These are phyloP conservation scores for Dendrocalamus sinicus DNA, from an alignment of 176 grass and related monocot species.

Conservation along the genomic window DNA sequence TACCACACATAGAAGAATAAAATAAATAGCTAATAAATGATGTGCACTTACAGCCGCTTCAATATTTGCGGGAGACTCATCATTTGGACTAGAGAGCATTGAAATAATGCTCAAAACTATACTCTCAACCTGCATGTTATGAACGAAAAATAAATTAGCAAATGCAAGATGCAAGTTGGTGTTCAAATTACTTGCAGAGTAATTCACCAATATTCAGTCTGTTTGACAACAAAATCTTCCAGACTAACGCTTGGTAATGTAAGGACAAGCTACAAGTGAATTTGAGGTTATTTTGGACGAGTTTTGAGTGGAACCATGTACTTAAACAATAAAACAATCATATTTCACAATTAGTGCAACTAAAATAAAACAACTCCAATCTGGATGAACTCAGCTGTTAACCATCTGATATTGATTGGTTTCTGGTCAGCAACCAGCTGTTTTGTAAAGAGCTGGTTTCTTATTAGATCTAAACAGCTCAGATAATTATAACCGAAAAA, in stretches of 20 bases:
- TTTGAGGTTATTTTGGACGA: background rate
- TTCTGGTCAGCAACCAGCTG: background rate
- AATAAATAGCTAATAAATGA: conserved; percentile 20
- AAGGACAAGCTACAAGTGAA: background rate
- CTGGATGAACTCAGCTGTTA: background rate
- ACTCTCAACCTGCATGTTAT: conserved; percentile 82
- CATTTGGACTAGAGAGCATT: conserved; percentile 94
- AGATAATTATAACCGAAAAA: background rate
- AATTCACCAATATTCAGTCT: background rate
- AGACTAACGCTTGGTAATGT: background rate
- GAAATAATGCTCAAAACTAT: conserved; percentile 97
- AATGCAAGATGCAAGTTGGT: background rate
- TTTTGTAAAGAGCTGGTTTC: background rate
- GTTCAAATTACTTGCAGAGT: background rate
- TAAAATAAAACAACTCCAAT: background rate
- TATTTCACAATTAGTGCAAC: background rate
- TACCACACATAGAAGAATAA: conserved; percentile 25
- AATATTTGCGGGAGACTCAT: conserved; percentile 90
- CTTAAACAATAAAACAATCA: background rate
- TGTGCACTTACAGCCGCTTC: conserved; percentile 83
- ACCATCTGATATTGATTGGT: background rate
- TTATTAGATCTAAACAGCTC: background rate
- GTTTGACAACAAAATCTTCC: background rate
- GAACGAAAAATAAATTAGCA: conserved; percentile 19
- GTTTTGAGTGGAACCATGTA: background rate